Conservation (phyloP, 176 grass and related monocot species). For the Oryza australiensis region DNA sequence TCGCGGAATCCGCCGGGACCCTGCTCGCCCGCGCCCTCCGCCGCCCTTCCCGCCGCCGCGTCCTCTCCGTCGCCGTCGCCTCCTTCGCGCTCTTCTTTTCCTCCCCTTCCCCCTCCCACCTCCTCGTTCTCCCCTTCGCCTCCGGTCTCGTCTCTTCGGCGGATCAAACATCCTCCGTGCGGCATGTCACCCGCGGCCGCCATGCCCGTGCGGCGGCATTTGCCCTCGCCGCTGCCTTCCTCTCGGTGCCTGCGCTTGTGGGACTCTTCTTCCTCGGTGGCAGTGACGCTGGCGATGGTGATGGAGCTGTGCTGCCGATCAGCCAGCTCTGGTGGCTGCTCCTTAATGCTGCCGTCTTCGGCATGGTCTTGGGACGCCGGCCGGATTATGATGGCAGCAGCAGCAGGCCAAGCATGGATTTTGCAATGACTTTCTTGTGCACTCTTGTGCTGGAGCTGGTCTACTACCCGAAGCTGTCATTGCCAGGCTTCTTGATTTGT, state of each 20-base stretch:
- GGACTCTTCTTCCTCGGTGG: constrained; percentile 44
- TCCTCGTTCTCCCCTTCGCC: constrained; percentile 54
- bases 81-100: constrained; percentile 45
- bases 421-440: constrained; percentile 71
- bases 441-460: constrained; percentile 83
- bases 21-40: constrained; percentile 64
- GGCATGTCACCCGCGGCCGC: constrained; percentile 52
- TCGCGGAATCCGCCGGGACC: constrained; percentile 70
- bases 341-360: constrained; percentile 64
- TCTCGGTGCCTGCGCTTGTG: constrained; percentile 56
- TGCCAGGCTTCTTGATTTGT: constrained; percentile 71
- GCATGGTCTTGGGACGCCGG: constrained; percentile 73
- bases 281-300: background rate
- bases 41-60: constrained; percentile 42
- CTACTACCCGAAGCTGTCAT: constrained; percentile 78
- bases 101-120: constrained; percentile 35
- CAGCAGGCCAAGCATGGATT: constrained; percentile 60
- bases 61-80: constrained; percentile 48
- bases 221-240: constrained; percentile 54
- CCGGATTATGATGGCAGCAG: constrained; percentile 26
- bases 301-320: constrained; percentile 30
- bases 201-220: constrained; percentile 54
- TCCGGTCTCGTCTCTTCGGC: constrained; percentile 66
- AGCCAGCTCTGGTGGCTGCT: constrained; percentile 63
- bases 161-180: constrained; percentile 43